Conservation (phyloP, 208 protist species). For the Acanthamoeba healyi region DNA sequence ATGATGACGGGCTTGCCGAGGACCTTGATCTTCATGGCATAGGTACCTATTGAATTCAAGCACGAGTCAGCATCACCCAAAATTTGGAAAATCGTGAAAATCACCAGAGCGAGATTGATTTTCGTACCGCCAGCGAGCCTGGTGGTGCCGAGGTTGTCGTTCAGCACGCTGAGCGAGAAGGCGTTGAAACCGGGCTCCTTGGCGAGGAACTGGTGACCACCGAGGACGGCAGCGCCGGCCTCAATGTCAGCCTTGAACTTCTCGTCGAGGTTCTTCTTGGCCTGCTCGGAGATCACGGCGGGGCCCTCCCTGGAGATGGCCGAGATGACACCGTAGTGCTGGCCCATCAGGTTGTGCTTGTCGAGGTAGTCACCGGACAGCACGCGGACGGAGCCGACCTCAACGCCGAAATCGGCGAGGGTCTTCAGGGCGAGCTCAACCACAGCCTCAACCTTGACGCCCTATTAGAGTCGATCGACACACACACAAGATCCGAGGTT, state of each 20-base stretch:
- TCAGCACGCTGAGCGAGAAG: slow-evolving; percentile 74
- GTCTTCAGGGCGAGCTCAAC: slow-evolving; percentile 75
- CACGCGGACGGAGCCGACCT: slow-evolving; percentile 68
- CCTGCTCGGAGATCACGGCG: slow-evolving; percentile 64
- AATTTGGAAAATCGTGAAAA: not conserved
- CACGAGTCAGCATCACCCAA: not conserved
- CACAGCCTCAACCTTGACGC: slow-evolving; percentile 67
- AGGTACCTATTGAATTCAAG: slow-evolving; percentile 22
- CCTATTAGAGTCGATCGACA: not conserved
- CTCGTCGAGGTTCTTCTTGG: slow-evolving; percentile 75
- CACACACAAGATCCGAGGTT: not conserved
- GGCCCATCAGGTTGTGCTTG: slow-evolving; percentile 72
- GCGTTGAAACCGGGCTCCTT: slow-evolving; percentile 68
- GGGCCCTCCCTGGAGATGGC: slow-evolving; percentile 65
- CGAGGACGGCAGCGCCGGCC: slow-evolving; percentile 66
- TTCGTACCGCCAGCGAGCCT: slow-evolving; percentile 67
- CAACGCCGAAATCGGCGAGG: slow-evolving; percentile 72
- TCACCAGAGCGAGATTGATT: not conserved
- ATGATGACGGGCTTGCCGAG: slow-evolving; percentile 74
- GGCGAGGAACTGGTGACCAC: slow-evolving; percentile 74
- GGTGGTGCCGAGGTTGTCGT: slow-evolving; percentile 78
- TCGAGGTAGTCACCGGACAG: slow-evolving; percentile 71
- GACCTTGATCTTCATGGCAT: slow-evolving; percentile 74
- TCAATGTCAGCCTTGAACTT: slow-evolving; percentile 74
- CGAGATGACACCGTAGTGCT: slow-evolving; percentile 77